Conservation (phyloP, 2,329 filamentous ascomycete genomes). For the Neofusicoccum ribis region DNA sequence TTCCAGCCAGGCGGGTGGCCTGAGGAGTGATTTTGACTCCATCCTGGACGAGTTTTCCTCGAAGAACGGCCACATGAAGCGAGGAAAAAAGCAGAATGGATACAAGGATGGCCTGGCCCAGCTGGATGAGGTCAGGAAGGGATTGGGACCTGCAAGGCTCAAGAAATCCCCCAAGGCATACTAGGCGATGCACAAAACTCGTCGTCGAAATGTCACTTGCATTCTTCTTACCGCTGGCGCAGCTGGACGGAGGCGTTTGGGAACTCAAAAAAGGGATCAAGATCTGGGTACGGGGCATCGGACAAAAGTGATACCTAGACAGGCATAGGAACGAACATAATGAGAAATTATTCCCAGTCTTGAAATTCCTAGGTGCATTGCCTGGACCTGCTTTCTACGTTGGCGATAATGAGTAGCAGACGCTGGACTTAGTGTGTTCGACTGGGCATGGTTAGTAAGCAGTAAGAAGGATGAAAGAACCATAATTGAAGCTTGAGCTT, state of each 20-base stretch:
- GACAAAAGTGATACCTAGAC: constrained; percentile 10
- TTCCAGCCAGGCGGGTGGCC: constrained; percentile 49
- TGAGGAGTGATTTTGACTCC: constrained; percentile 77
- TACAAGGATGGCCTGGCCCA: constrained; percentile 81
- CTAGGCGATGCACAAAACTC: neutral
- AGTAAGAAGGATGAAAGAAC: neutral
- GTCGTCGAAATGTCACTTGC: neutral
- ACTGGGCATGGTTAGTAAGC: no score
- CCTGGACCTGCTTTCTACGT: no score
- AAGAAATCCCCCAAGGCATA: neutral
- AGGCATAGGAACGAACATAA: neutral
- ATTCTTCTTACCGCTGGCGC: neutral
- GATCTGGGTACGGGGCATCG: neutral
- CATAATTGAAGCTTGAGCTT: neutral
- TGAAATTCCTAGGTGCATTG: neutral
- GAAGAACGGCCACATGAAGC: constrained; percentile 62
- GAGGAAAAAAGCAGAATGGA: constrained; percentile 73
- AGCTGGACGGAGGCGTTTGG: neutral
- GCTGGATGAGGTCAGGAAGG: constrained; percentile 83
- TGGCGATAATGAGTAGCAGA: no score
- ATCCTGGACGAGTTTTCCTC: constrained; percentile 92
- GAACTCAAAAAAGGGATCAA: neutral
- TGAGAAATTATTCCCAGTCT: neutral
- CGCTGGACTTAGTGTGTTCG: no score
- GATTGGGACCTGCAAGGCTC: constrained; percentile 67